Evolutionary conservation across 345 rosid species (phyloP), one percentile per base, ranked within the genome.

Genomic region (Trapa incisa): DNA sequence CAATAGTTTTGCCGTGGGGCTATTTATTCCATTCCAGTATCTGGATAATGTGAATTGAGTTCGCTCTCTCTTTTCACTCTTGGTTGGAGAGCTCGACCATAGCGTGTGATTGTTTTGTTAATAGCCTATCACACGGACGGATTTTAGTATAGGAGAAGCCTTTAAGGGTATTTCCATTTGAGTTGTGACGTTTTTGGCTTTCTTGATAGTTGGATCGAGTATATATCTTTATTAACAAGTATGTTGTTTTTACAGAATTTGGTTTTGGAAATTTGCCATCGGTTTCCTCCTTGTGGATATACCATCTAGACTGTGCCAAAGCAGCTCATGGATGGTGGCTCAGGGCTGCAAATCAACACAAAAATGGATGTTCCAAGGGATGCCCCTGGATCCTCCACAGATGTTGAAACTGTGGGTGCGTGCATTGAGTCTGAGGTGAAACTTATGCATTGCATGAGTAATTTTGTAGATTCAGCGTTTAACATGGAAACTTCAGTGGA

Each of bases 401-500:
- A 8, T 32, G 35, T 6, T 58, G 63, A 58, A 58, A 32, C 33
- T 58, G 38, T 5, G 3, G 38, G 63, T 11, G 33, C 63, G 11
- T 37, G 48, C 67, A 78, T 37, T 38, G 78, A 74, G 65, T 41
- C 73, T 0, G 71, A 79, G 66, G 88, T 76, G 36, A 78, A 72
- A 42, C 16, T 57, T 16, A 66, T 80, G 75, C 68, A 64, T 11
- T 79, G 86, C 67, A 64, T 37, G 6, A 84, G 75, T 71, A 84
- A 80, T 69, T 65, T 38, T 36, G 83, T 80, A 78, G 88, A 81
- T 37, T 70, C 74, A 33, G 68, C 58, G 42, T 80, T 74, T 47
- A 38, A 72, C 14, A 41, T 65, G 39, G 84, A 74, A 43, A 77
- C 67, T 67, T 33, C 47, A 37, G 14, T 22, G 67, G 80, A 64